A percentile compares a stretch with the other conserved stretches of the same genome.
Conservation (phyloP, 768 basidiomycete species). For the Kwoniella mangroviensis region DNA sequence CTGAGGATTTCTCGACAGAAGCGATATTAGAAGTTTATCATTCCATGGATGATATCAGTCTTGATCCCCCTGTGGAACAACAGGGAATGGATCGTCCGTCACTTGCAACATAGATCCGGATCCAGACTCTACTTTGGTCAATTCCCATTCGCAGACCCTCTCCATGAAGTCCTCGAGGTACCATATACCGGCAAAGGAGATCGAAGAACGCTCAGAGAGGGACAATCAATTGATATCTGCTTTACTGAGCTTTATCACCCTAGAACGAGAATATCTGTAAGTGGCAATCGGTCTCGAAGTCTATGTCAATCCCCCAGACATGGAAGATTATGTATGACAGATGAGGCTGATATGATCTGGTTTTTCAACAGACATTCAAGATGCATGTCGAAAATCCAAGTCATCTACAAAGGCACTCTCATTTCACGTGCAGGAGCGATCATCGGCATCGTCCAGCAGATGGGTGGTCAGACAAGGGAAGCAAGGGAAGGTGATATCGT, state of each 20-base stretch:
- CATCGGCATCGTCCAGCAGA: not conserved
- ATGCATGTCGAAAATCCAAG: not conserved
- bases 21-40: not conserved
- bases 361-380: not conserved
- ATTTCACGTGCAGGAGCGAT: not conserved
- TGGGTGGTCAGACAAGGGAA: not conserved
- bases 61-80: not conserved
- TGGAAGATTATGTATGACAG: not conserved
- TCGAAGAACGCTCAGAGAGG: not conserved
- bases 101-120: not conserved
- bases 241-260: not conserved
- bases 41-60: not conserved
- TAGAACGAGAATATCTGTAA: not conserved
- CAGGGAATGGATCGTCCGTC: not conserved
- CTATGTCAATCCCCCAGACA: not conserved
- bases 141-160: not conserved
- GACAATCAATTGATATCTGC: not conserved
- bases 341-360: not conserved
- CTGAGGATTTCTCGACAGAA: no score
- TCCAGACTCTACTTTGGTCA: not conserved
- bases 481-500: not conserved
- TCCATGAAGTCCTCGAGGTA: no score
- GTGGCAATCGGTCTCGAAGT: not conserved
- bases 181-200: not conserved
- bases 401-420: not conserved